Evolutionary conservation across 1,139 yeast genomes (phyloP).

Genomic region (Taphrina populina): DNA sequence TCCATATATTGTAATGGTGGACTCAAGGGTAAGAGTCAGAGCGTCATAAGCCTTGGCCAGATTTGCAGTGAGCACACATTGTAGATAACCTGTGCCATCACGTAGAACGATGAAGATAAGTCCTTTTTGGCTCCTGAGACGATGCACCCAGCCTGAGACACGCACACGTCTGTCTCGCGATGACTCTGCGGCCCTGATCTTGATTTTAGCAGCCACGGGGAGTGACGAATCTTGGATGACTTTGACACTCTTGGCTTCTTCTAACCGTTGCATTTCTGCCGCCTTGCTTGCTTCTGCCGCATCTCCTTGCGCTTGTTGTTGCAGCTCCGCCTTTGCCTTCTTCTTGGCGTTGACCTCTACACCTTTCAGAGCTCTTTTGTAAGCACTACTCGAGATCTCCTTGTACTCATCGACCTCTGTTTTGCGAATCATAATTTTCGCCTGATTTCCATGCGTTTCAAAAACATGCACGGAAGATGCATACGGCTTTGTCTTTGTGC

Average conservation of each 20-base stretch:
- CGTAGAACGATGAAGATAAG: constrained; percentile 85
- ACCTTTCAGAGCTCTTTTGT: constrained; percentile 95
- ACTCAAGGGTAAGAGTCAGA: constrained; percentile 78
- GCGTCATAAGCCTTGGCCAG: constrained; percentile 88
- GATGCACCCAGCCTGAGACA: constrained; percentile 94
- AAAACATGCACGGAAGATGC: constrained; percentile 83
- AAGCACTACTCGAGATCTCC: constrained; percentile 86
- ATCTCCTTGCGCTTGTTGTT: constrained; percentile 54
- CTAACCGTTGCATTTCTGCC: constrained; percentile 68
- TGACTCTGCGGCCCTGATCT: constrained; percentile 58
- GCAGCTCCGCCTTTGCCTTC: constrained; percentile 40
- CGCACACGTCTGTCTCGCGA: constrained; percentile 63
- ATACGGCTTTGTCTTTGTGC: constrained; percentile 68
- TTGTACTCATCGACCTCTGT: constrained; percentile 61
- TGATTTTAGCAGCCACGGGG: constrained; percentile 67
- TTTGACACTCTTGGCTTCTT: constrained; percentile 67
- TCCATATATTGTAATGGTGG: constrained; percentile 79
- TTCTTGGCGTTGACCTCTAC: constrained; percentile 89
- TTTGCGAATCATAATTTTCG: constrained; percentile 64
- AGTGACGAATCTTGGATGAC: constrained; percentile 70
- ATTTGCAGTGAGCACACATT: constrained; percentile 84
- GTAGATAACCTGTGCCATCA: constrained; percentile 91
- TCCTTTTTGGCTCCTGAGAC: constrained; percentile 89
- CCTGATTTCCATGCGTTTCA: constrained; percentile 52
- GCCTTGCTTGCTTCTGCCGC: constrained; percentile 53